Evolutionary conservation across 768 basidiomycete genomes (phyloP), one percentile per base, ranked within the genome.

Genomic region (Suillus spraguei): DNA sequence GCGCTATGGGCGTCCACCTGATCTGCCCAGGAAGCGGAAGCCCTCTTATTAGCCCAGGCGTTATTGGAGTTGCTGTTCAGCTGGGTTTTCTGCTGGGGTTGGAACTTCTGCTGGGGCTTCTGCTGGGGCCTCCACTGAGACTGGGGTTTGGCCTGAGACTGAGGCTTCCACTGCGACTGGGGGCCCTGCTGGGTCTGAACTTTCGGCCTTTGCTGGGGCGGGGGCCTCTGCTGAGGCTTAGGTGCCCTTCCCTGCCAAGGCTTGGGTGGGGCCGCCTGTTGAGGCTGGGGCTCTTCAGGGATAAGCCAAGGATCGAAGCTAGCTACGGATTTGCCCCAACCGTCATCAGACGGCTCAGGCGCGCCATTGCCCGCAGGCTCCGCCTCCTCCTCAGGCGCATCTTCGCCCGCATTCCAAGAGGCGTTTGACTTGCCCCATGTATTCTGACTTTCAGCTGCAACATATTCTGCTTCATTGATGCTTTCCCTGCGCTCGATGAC

Each of bases 21-120:
- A 16, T 75, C 75, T 22, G 75, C 74, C 73, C 74, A 72, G 62
- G 13, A 69, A 11, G 64, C 69, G 64, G 10, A 67, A 7, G 65
- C n/a, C 20, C 52, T 49, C 0, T 5, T 47, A 28, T 33, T 67
- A 3, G 62, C 46, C 53, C 50, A 52, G 28, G 50, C 16, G 52
- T 53, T 53, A 20, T 67, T 64, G 50, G 13, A 35, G 2, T 24
- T 53, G 11, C 6, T 33, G 52, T 33, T 53, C 10, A 20, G 5
- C n/a, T 56, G 17, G 9, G 59, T 1, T 56, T 60, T 60, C 47
- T 59, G 56, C 38, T 44, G 56, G 10, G 44, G 14, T 22, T 24
- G 44, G 3, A 60, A 55, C 59, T 65, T 70, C 65, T 64, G 64
- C 50, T 64, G 64, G 41, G 39, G 42, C 50, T 47, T 61, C 28